Conservation (phyloP, 2,329 filamentous ascomycete species). For the Cytospora schulzeri region DNA sequence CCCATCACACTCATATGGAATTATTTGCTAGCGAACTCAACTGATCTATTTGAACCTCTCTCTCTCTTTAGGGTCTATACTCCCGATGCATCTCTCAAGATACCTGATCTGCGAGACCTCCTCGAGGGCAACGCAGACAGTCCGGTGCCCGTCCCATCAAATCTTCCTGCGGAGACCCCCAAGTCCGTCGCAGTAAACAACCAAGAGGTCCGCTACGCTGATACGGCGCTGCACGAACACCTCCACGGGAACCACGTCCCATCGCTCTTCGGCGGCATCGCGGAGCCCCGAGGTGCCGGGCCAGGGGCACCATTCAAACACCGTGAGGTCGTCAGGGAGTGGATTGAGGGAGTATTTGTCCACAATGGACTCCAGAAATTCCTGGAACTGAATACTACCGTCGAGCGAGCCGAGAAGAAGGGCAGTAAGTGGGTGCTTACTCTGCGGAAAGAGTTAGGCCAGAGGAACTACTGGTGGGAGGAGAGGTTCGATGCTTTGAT, state of each 20-base stretch:
- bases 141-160: not conserved
- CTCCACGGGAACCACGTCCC: constrained; percentile 61
- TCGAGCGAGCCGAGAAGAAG: constrained; percentile 50
- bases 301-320: constrained; percentile 10
- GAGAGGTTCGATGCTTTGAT: constrained; percentile 46
- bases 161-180: not conserved
- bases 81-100: not conserved
- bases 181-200: constrained; percentile 30
- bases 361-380: constrained; percentile 43
- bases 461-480: constrained; percentile 38
- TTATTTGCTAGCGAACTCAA: not conserved
- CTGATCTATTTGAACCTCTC: not conserved
- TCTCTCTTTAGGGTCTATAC: not conserved
- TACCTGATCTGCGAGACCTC: not conserved
- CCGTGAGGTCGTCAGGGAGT: constrained; percentile 24
- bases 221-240: constrained; percentile 57
- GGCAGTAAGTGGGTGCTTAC: constrained; percentile 28
- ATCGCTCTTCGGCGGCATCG: not conserved
- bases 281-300: constrained; percentile 44
- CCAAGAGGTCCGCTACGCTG: constrained; percentile 49
- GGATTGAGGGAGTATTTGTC: constrained; percentile 5
- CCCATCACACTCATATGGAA: not conserved
- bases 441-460: constrained; percentile 30
- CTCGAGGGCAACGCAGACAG: not conserved
- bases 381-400: constrained; percentile 55